Base-by-base conservation (phyloP, 768 basidiomycete genomes). In the Hypsizygus marmoreus region DNA sequence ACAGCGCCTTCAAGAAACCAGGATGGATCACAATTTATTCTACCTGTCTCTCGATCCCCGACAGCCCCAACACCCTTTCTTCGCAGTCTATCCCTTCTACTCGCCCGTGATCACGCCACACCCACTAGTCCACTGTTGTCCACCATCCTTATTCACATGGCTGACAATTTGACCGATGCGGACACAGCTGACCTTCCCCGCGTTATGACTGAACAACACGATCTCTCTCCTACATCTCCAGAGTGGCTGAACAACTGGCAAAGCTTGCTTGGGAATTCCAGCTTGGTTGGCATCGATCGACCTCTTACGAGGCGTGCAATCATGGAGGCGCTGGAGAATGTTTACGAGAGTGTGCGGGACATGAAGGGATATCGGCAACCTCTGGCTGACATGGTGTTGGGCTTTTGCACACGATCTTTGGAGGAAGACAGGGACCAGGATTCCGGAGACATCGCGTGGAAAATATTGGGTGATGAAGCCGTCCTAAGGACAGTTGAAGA, bases 241-340 rank as follows among this genome's bases (percentile, higher is more conserved):
- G 75, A 81, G 4, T 91, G 88, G 88, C 62, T 90, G 20, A 66
- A 66, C 13, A 82, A 84, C 57, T 90, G 88, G 88, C 61, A 70
- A 28, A 72, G 55, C 28, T 66, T 89, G 5, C 60, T 88, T 11
- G 66, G 64, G n/a, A 80, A 80, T 48, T 60, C 72, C 12, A 67
- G 65, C 0, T 63, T 81, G 14, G 59, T 80, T 49, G 66, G 69
- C 42, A 53, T 62, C 2, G 49, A 59, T n/a, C 62, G 80, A 12
- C 79, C 81, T 0, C 48, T 73, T 13, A 86, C 88, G 3, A 70
- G 84, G 16, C 57, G 68, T 28, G 77, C 79, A 13, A 68, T 83
- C 40, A 77, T 88, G 71, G 70, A 75, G 14, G 70, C 77, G 2
- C 66, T 91, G 25, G 71, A 80, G 43, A 61, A 60, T 8, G 80